Percentiles rank a stretch among this genome's conserved stretches.
Evolutionary conservation across 2,329 filamentous ascomycete species (phyloP).

Genomic region (Trichoderma simmonsii): DNA sequence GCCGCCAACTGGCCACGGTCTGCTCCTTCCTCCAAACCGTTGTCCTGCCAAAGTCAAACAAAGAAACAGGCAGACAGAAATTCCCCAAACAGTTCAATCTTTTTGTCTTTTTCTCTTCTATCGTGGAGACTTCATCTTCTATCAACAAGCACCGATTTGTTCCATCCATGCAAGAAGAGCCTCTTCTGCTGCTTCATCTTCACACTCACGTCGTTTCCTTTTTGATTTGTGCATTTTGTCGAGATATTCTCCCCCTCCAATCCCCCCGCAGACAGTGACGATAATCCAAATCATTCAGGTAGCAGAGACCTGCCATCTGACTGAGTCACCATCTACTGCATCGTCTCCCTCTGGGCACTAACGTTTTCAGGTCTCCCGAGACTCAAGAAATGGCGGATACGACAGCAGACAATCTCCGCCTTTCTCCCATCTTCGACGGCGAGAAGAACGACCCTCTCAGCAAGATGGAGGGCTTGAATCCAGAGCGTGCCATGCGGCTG

Average conservation of each 20-base stretch:
- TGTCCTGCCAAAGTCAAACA: background rate
- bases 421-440: background rate
- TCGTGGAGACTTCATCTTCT: background rate
- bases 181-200: too few species aligned
- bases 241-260: background rate
- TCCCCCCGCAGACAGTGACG: too few species aligned
- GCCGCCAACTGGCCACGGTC: background rate
- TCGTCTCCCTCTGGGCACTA: background rate
- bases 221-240: rapidly evolving
- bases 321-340: background rate
- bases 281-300: background rate
- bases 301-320: background rate
- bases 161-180: background rate
- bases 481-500: slow-evolving; percentile 27
- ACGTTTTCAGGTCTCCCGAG: background rate
- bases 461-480: slow-evolving; percentile 26
- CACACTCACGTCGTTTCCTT: background rate
- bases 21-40: background rate
- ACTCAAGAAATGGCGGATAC: background rate
- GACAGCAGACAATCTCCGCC: background rate
- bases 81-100: background rate
- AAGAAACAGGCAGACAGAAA: background rate
- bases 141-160: background rate
- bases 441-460: background rate
- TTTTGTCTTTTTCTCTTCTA: background rate